phyloP scores from a whole-genome alignment of 2,329 filamentous ascomycete genomes.

The Seiridium unicorne region DNA sequence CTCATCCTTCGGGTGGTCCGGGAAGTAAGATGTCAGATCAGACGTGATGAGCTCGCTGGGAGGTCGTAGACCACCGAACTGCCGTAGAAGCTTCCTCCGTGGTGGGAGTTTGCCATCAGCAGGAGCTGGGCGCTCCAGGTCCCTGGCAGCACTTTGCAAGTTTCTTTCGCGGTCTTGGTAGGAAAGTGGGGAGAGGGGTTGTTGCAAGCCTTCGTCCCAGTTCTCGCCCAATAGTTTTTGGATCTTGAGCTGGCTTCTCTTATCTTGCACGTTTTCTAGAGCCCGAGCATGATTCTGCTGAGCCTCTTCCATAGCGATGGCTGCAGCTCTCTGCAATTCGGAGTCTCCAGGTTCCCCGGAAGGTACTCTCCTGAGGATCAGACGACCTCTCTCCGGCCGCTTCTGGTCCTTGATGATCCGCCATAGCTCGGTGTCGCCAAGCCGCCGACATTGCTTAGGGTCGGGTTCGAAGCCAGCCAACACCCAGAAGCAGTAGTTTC shows the following conservation, averaged over 20 bases:
- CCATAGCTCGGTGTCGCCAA: slow-evolving; percentile 86
- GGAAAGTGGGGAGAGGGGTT: slow-evolving; percentile 81
- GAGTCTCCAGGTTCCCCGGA: slow-evolving; percentile 84
- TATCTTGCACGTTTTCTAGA: slow-evolving; percentile 61
- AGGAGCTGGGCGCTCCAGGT: slow-evolving; percentile 56
- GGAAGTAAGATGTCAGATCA: slow-evolving; percentile 95
- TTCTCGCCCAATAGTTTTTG: slow-evolving; percentile 86
- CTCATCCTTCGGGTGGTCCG: slow-evolving; percentile 87
- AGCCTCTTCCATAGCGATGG: slow-evolving; percentile 85
- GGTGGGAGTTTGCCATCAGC: slow-evolving; percentile 37
- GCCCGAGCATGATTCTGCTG: slow-evolving; percentile 68
- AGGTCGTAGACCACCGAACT: slow-evolving; percentile 88
- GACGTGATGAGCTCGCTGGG: slow-evolving; percentile 97
- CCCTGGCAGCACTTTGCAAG: slow-evolving; percentile 56
- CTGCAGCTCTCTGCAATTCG: slow-evolving; percentile 83
- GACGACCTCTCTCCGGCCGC: slow-evolving; percentile 80
- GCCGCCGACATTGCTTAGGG: slow-evolving; percentile 73
- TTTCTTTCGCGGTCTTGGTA: slow-evolving; percentile 69
- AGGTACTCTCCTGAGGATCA: slow-evolving; percentile 91
- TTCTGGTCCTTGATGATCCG: slow-evolving; percentile 85
- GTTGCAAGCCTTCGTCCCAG: slow-evolving; percentile 76
- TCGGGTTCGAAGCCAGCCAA: slow-evolving; percentile 83
- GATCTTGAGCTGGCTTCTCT: slow-evolving; percentile 81
- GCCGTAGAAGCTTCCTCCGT: slow-evolving; percentile 61
- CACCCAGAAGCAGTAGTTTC: slow-evolving; percentile 97